Base-by-base conservation (phyloP, 805 yeast species). In the Sugiyamaella boreocaroliniensis region DNA sequence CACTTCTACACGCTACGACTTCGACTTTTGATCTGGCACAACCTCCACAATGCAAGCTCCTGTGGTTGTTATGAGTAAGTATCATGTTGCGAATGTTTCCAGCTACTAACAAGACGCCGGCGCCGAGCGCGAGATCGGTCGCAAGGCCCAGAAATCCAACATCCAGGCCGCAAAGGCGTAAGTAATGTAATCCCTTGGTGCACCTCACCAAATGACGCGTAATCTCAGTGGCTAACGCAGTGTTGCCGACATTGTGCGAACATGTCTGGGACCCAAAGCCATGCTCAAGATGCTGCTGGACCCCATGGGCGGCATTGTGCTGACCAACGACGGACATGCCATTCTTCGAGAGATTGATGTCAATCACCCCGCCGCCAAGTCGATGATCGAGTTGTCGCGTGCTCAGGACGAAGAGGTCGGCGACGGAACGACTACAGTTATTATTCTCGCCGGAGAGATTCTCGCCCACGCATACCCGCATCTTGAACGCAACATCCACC, bases 391-490 rank as follows among this genome's bases (percentile, higher is more conserved):
- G 72, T 79, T 93, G 60, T 83, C 93, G 64, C 81, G 99, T 73
- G 90, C 99, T 6, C 97, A 92, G 74, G 99, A 92, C 68, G 99
- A 92, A 73, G 99, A 92, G 73, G 99, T 82, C 52, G 99, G 99
- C 52, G 99, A 93, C 66, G 98, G 98, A 56, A 90, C 99, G 55
- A 93, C 99, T 22, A 85, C 97, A 8, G 99, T 93, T 51, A 93
- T 93, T 65, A 92, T 93, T 58, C 75, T 92, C 52, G 98, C 99
- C 16, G 99, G 99, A 58, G 99, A 93, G 69, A 89, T 93, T 53
- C 76, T 93, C 56, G 96, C 98, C 2, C 97, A 90, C 70, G 83
- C 96, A 47, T 89, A 86, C 69, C 97, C 97, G 47, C 89, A 89
- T 70, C 63, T 79, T 53, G 98, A 92, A 71, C 89, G 89, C 68